Conservation (phyloP, 1,284 basidiomycete genomes). For the Bjerkandera adusta region DNA sequence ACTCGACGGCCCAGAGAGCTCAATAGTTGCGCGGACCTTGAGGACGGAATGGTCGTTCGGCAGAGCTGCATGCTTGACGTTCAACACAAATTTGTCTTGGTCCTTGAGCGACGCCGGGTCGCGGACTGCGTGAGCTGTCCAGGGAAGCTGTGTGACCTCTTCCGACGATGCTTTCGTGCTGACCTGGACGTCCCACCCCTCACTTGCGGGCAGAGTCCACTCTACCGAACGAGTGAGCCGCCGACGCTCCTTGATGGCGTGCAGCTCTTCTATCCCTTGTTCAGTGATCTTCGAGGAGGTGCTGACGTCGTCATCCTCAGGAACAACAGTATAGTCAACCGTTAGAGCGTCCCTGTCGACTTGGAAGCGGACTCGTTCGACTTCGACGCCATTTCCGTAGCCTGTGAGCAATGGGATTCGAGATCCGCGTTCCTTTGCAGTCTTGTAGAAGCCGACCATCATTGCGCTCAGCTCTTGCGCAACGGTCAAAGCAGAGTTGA, state of each 20-base stretch:
- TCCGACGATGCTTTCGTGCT: slow-evolving; percentile 70
- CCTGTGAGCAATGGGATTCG: slow-evolving; percentile 75
- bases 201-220: slow-evolving; percentile 70
- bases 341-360: slow-evolving; percentile 79
- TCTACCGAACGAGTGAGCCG: slow-evolving; percentile 77
- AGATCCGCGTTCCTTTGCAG: slow-evolving; percentile 69
- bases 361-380: slow-evolving; percentile 79
- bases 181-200: slow-evolving; percentile 91
- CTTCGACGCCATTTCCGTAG: slow-evolving; percentile 81
- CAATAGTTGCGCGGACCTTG: slow-evolving; percentile 77
- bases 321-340: slow-evolving; percentile 86
- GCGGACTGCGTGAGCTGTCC: slow-evolving; percentile 69
- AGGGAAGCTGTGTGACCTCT: slow-evolving; percentile 70
- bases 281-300: slow-evolving; percentile 27
- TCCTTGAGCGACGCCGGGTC: slow-evolving; percentile 35
- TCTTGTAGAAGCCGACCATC: slow-evolving; percentile 76
- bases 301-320: slow-evolving; percentile 62
- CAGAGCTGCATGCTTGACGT: slow-evolving; percentile 69
- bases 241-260: slow-evolving; percentile 60
- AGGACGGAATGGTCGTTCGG: slow-evolving; percentile 75
- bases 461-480: slow-evolving; percentile 80
- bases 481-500: slow-evolving; percentile 56
- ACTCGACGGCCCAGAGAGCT: slow-evolving; percentile 76
- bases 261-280: slow-evolving; percentile 55
- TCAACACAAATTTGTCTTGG: slow-evolving; percentile 63